Evolutionary conservation across 164 flowering plant genomes (phyloP).

Genomic region (Nelumbo lutea): DNA sequence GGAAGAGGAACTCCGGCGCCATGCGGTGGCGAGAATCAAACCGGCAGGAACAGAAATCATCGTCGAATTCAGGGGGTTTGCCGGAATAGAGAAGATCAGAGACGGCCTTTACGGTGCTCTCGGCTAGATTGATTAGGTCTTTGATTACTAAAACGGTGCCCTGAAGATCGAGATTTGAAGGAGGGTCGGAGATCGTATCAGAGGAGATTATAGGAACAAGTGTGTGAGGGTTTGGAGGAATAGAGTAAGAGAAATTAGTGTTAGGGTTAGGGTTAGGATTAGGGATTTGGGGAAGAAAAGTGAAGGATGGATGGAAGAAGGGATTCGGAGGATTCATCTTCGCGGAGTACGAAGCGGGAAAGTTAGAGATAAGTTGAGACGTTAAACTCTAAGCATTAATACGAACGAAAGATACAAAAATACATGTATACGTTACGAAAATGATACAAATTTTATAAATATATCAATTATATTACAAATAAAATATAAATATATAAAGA

Average conservation of each 20-base stretch:
- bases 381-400: no score
- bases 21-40: constrained; percentile 57
- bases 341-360: neutral
- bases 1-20: constrained; percentile 61
- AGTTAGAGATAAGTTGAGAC: no score
- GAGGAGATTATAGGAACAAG: constrained; percentile 10
- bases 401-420: no score
- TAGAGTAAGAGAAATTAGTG: constrained; percentile 11
- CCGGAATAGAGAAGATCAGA: constrained; percentile 21
- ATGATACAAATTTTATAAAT: no score
- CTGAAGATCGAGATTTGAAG: constrained; percentile 15
- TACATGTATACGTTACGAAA: no score
- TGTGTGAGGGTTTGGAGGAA: constrained; percentile 4
- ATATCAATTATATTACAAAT: no score
- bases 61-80: constrained; percentile 5
- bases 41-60: constrained; percentile 46
- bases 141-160: constrained; percentile 35
- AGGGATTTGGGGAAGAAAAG: constrained; percentile 14
- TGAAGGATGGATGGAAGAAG: constrained; percentile 13
- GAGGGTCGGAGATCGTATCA: neutral
- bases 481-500: no score
- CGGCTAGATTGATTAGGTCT: constrained; percentile 32
- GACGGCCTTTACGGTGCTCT: constrained; percentile 29
- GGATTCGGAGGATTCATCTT: constrained; percentile 10
- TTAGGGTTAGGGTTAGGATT: constrained; percentile 15